phyloP scores from a whole-genome alignment of 2,329 filamentous ascomycete species.

The Ophiostoma sp. region DNA sequence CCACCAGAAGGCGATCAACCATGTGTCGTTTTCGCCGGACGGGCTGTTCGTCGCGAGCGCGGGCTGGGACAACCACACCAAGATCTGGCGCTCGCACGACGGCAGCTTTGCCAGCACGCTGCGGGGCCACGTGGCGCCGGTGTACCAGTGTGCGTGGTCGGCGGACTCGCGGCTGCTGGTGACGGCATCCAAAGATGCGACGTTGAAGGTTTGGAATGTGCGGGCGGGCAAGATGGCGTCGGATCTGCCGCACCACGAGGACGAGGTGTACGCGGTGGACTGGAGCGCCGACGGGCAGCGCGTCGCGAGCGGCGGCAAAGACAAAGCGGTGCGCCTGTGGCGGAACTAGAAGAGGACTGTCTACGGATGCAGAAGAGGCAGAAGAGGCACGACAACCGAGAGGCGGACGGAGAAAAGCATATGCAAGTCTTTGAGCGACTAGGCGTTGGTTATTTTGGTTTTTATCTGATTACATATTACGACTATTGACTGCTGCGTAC shows the following conservation, averaged over 20 bases:
- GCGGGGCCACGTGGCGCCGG: constrained; percentile 79
- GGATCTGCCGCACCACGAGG: constrained; percentile 83
- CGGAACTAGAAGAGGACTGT: constrained; percentile 42
- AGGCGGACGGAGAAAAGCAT: background rate
- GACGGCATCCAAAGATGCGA: constrained; percentile 85
- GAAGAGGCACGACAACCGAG: background rate
- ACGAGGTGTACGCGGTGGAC: constrained; percentile 90
- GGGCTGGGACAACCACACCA: constrained; percentile 91
- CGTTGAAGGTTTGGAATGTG: constrained; percentile 92
- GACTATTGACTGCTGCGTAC: background rate
- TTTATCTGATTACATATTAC: background rate
- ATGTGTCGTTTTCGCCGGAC: constrained; percentile 90
- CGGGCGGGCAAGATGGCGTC: constrained; percentile 70
- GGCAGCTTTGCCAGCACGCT: constrained; percentile 80
- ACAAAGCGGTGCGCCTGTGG: constrained; percentile 70
- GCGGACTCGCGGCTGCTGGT: constrained; percentile 86
- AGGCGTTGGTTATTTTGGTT: constrained; percentile 16
- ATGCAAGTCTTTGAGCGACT: constrained; percentile 17
- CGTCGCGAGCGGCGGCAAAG: constrained; percentile 87
- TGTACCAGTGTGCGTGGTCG: constrained; percentile 89
- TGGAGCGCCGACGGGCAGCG: constrained; percentile 88
- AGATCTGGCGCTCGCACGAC: constrained; percentile 76
- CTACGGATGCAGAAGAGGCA: too few species aligned
- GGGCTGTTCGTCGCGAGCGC: constrained; percentile 80
- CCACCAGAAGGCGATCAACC: constrained; percentile 94